A percentile compares a stretch with the other conserved stretches of the same genome.
Conservation (phyloP, 306 rosid species). For the Abrus pulchellus region DNA sequence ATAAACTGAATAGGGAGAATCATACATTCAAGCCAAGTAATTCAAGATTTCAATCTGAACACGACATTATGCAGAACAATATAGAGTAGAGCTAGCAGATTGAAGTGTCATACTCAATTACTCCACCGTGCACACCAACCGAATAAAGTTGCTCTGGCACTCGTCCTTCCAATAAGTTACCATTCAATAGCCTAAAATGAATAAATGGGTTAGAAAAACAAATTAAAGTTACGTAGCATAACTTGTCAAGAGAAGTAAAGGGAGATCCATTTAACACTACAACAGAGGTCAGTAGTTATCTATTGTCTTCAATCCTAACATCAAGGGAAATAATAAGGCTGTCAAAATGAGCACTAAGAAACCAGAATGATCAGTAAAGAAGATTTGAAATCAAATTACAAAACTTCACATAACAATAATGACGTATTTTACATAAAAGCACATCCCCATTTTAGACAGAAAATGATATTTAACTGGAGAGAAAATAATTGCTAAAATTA, state of each 20-base stretch:
- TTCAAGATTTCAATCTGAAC: constrained; percentile 22
- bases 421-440: constrained; percentile 9
- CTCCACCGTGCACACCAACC: constrained; percentile 93
- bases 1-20: constrained; percentile 11
- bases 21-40: constrained; percentile 17
- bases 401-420: constrained; percentile 23
- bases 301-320: not conserved
- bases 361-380: not conserved
- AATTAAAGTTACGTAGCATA: constrained; percentile 15
- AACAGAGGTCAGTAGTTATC: not conserved
- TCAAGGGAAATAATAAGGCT: constrained; percentile 17
- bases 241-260: constrained; percentile 9
- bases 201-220: constrained; percentile 41
- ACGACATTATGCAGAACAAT: constrained; percentile 38
- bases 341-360: constrained; percentile 3
- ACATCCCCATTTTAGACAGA: constrained; percentile 19
- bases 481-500: not conserved
- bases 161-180: constrained; percentile 85
- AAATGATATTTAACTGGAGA: constrained; percentile 7
- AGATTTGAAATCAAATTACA: constrained; percentile 24
- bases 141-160: constrained; percentile 93
- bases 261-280: not conserved
- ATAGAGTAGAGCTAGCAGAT: constrained; percentile 36
- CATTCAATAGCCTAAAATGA: constrained; percentile 77
- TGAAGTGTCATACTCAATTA: constrained; percentile 80